A percentile compares a stretch with the other conserved stretches of the same genome.
These are phyloP conservation scores for Penicillium sp. DNA, from an alignment of 2,329 filamentous ascomycete species.

Conservation along the genomic window DNA sequence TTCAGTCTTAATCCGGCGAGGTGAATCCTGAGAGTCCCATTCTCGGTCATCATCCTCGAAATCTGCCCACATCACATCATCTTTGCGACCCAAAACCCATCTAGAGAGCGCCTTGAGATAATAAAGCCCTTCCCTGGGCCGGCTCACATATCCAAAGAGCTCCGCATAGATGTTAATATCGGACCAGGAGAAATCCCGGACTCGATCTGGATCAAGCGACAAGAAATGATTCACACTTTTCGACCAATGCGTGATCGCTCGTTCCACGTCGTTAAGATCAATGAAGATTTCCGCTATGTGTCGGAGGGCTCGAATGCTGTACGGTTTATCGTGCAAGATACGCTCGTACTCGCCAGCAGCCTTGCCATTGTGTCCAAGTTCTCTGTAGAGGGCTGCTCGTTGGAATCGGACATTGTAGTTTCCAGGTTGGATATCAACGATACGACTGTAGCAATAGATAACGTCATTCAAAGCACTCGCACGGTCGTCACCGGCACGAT, in stretches of 20 bases:
- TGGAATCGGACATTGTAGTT: constrained; percentile 57
- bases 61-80: constrained; percentile 77
- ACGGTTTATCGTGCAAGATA: constrained; percentile 56
- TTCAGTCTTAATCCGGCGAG: constrained; percentile 63
- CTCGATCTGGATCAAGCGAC: constrained; percentile 46
- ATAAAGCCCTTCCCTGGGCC: constrained; percentile 66
- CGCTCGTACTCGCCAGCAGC: constrained; percentile 56
- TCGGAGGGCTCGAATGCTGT: constrained; percentile 57
- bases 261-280: constrained; percentile 51
- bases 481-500: constrained; percentile 50
- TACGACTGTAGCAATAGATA: constrained; percentile 56
- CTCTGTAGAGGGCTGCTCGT: constrained; percentile 58
- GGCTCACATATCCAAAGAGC: constrained; percentile 67
- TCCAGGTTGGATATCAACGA: constrained; percentile 55
- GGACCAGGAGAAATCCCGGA: constrained; percentile 66
- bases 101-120: constrained; percentile 73
- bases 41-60: constrained; percentile 77
- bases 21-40: constrained; percentile 75
- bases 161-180: constrained; percentile 86
- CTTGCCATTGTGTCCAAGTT: constrained; percentile 50
- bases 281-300: constrained; percentile 61
- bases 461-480: constrained; percentile 50
- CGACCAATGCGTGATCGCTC: constrained; percentile 55
- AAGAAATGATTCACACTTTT: constrained; percentile 54
- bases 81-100: constrained; percentile 76